Conservation (phyloP, 139 green algal genomes). For the Bryopsis sp. region DNA sequence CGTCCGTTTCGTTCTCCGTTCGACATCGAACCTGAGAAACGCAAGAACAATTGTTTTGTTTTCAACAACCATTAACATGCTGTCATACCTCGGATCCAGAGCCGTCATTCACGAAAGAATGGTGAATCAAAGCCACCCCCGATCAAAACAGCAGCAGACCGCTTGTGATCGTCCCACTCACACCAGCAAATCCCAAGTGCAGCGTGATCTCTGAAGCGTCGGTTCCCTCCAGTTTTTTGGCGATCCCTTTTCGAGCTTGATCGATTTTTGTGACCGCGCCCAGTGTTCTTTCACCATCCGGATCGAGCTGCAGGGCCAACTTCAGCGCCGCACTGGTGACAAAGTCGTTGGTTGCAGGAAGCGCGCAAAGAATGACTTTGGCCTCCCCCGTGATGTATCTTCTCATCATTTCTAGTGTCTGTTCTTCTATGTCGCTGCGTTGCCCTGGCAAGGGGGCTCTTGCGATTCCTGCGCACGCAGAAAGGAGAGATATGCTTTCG, state of each 20-base stretch:
- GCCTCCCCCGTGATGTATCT: conserved; percentile 7
- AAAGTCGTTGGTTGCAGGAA: conserved; percentile 40
- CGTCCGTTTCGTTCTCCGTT: background rate
- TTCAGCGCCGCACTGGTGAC: conserved; percentile 31
- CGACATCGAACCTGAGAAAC: conserved; percentile 12
- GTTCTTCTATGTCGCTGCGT: too few species aligned
- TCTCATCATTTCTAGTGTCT: background rate
- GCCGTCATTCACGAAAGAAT: too few species aligned
- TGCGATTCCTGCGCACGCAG: too few species aligned
- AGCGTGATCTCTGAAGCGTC: background rate
- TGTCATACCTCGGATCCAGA: too few species aligned
- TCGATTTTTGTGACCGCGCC: conserved; percentile 43
- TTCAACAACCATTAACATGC: too few species aligned
- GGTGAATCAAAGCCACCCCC: too few species aligned
- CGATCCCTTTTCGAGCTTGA: conserved; percentile 32
- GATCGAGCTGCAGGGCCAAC: conserved; percentile 27
- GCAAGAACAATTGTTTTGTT: too few species aligned
- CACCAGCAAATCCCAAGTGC: background rate
- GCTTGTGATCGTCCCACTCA: too few species aligned
- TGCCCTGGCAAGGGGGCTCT: too few species aligned
- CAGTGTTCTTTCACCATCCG: conserved; percentile 31
- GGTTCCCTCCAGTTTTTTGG: background rate
- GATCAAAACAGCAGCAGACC: too few species aligned
- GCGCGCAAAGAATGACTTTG: conserved; percentile 16
- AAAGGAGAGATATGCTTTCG: too few species aligned